phyloP scores from a whole-genome alignment of 768 basidiomycete species.

The Galerina marginata region DNA sequence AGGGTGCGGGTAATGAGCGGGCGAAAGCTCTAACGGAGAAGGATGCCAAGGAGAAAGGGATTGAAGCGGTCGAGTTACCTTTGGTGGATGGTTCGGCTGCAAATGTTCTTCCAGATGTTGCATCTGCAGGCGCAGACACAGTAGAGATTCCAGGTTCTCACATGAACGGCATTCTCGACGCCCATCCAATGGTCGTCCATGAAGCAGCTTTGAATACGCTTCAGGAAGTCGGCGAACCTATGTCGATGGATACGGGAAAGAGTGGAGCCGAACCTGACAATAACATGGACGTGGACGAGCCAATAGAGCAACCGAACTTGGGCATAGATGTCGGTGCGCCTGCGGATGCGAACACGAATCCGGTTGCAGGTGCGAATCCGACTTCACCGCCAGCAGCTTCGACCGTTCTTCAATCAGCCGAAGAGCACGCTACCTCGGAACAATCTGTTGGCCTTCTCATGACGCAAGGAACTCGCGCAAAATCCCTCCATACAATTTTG shows the following conservation, averaged over 20 bases:
- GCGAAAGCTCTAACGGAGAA: no score
- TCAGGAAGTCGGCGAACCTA: not conserved
- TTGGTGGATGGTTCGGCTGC: no score
- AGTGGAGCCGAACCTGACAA: not conserved
- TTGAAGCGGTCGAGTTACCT: no score
- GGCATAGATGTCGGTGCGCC: no score
- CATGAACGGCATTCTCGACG: no score
- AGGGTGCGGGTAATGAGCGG: no score
- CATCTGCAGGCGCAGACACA: no score
- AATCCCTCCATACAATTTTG: slow-evolving; percentile 19
- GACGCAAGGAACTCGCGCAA: slow-evolving; percentile 13
- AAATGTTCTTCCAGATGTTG: no score
- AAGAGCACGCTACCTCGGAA: not conserved
- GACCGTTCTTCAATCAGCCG: not conserved
- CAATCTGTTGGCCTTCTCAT: slow-evolving; percentile 7
- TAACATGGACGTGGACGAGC: slow-evolving; percentile 1
- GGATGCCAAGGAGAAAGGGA: no score
- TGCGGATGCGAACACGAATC: no score
- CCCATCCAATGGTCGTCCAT: no score
- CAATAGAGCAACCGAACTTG: not conserved
- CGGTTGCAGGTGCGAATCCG: not conserved
- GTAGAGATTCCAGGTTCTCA: no score
- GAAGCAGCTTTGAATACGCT: not conserved
- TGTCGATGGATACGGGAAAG: not conserved
- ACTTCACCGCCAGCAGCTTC: not conserved